Evolutionary conservation across 1,139 yeast species (phyloP).

Genomic region (Sugiyamaella japonica): DNA sequence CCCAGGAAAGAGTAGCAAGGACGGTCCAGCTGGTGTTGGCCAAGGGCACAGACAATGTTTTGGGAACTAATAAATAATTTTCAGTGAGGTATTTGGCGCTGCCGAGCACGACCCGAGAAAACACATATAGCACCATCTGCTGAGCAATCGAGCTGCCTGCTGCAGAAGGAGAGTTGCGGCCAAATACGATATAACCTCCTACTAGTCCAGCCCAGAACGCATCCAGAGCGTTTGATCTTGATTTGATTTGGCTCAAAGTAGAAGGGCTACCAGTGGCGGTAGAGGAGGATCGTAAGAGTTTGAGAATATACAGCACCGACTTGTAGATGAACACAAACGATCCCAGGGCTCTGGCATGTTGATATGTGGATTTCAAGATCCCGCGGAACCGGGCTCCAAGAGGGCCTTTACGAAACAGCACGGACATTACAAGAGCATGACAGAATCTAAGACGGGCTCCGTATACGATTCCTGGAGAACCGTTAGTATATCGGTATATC

Average conservation of each 20-base stretch:
- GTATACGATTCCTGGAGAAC: constrained; percentile 55
- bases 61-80: constrained; percentile 16
- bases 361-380: constrained; percentile 57
- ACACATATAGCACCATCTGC: constrained; percentile 62
- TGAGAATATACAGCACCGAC: constrained; percentile 37
- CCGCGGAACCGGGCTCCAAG: constrained; percentile 50
- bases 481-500: too few relatives aligned
- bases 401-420: constrained; percentile 50
- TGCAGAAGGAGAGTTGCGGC: constrained; percentile 46
- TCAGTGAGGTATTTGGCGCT: constrained; percentile 43
- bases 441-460: constrained; percentile 75
- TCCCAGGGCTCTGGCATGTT: constrained; percentile 69
- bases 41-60: constrained; percentile 14
- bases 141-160: constrained; percentile 42
- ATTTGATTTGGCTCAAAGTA: constrained; percentile 31
- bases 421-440: constrained; percentile 68
- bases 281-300: constrained; percentile 22
- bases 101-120: constrained; percentile 59
- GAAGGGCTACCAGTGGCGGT: neutral
- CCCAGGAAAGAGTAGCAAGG: constrained; percentile 75
- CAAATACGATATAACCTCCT: constrained; percentile 67
- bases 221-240: constrained; percentile 34
- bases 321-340: constrained; percentile 66
- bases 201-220: constrained; percentile 64
- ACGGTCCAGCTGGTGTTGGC: constrained; percentile 55